Percentiles rank a stretch among this genome's conserved stretches.
phyloP scores from a whole-genome alignment of 2,329 filamentous ascomycete genomes.

The Niveomyces coronatus region DNA sequence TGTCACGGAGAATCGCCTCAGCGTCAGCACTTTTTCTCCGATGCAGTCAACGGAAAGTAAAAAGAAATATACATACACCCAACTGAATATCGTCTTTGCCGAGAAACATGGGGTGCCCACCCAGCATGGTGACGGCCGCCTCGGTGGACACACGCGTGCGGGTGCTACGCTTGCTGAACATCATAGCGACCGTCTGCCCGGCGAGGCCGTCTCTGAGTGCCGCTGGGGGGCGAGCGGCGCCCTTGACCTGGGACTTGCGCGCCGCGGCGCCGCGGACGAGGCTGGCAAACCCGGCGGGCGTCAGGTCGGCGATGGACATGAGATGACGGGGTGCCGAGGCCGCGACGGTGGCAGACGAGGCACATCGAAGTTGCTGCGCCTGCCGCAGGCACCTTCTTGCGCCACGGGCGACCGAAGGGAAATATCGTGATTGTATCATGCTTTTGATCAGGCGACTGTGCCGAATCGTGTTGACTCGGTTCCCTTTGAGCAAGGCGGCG shows the following conservation, averaged over 20 bases:
- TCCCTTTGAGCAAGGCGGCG: too few relatives aligned
- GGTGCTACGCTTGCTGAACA: conserved; percentile 94
- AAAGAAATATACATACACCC: conserved; percentile 46
- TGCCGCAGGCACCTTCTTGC: conserved; percentile 1
- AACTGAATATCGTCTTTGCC: conserved; percentile 94
- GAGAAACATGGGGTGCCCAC: conserved; percentile 92
- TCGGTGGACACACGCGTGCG: conserved; percentile 91
- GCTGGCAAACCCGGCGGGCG: conserved; percentile 64
- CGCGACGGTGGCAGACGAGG: conserved; percentile 13
- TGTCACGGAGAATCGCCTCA: neutral
- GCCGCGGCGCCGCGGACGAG: conserved; percentile 73
- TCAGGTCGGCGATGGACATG: conserved; percentile 82
- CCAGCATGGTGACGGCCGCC: conserved; percentile 76
- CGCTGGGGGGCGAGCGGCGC: conserved; percentile 43
- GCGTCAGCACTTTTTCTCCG: conserved; percentile 5
- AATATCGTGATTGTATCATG: too few relatives aligned
- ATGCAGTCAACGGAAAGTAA: neutral
- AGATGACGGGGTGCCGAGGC: conserved; percentile 89
- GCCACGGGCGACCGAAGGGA: conserved; percentile 1
- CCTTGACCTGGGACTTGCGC: conserved; percentile 70
- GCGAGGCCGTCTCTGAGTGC: conserved; percentile 52
- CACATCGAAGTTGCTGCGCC: neutral
- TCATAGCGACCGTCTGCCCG: conserved; percentile 81
- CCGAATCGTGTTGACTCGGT: too few relatives aligned
- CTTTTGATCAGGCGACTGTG: too few relatives aligned